Evolutionary conservation across 2,329 filamentous ascomycete species (phyloP), one percentile per base, ranked within the genome.

Genomic region (Aspergillus brasiliensis): DNA sequence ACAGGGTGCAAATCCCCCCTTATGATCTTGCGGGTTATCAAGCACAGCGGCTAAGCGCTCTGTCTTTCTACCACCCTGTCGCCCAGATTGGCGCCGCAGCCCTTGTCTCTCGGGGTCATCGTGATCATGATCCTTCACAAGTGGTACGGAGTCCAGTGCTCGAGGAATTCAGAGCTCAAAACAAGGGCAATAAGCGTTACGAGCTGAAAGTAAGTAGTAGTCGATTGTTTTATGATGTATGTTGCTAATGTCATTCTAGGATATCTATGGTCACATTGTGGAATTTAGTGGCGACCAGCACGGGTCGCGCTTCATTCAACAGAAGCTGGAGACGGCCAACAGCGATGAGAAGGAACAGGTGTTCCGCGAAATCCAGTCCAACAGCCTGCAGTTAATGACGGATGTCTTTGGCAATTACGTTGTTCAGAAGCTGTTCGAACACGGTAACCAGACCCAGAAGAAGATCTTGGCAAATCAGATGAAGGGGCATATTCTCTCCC

Each of bases 351-450:
- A 97, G 77, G 91, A 96, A 31, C 88, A 88, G 58, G 86, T 98
- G 0, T 98, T 97, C 80, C 82, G 84, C 0, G 95, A 98, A 75
- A 92, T 99, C 48, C 85, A 91, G 67, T 86, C 88, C 0, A 95
- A 99, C 66, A 87, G 90, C 1, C 77, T 96, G 28, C 92, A 94
- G 71, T 81, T 99, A 51, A 97, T 97, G 92, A 94, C 89, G 48
- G 95, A 98, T 74, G 89, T 98, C 0, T 99, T 97, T 72, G 95
- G 95, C 56, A 99, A 99, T 75, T 99, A 98, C 72, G 95, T 99
- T 37, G 93, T 98, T 40, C 95, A 99, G 72, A 98, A 97, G 75
- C 88, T 98, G 73, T 97, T 98, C 63, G 94, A 98, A 74, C 92
- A 98, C 74, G 94, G 95, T 40, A 96, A 92, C 67, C 93, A 97